These are phyloP conservation scores for Podospora appendiculata DNA, from an alignment of 495 filamentous ascomycete genomes.

Conservation along the genomic window DNA sequence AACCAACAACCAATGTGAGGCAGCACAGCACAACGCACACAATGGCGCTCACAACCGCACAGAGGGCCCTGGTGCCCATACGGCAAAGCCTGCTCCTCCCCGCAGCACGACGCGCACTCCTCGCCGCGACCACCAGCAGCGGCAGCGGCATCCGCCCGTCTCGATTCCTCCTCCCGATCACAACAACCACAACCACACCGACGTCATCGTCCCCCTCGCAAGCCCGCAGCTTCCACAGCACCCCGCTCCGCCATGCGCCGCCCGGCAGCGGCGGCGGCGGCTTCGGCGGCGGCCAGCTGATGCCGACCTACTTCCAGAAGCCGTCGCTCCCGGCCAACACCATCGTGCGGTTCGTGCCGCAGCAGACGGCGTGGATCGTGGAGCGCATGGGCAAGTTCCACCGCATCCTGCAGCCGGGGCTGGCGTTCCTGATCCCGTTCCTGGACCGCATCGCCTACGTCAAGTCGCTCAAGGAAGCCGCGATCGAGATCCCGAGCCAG, in stretches of 20 bases:
- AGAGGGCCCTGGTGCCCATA: constrained; percentile 22
- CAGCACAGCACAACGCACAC: not conserved
- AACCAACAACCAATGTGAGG: not conserved
- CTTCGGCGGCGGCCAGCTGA: constrained; percentile 23
- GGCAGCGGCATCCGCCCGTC: not conserved
- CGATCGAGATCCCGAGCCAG: constrained; percentile 90
- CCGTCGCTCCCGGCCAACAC: constrained; percentile 80
- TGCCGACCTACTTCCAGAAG: constrained; percentile 50
- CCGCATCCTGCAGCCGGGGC: constrained; percentile 81
- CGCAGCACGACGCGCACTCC: not conserved
- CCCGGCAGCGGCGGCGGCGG: constrained; percentile 7
- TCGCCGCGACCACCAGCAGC: constrained; percentile 10
- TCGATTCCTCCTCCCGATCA: not conserved
- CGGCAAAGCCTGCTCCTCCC: constrained; percentile 13
- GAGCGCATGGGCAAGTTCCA: constrained; percentile 98
- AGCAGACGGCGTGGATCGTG: constrained; percentile 98
- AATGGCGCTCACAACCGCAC: constrained; percentile 28
- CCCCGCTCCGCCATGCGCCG: constrained; percentile 6
- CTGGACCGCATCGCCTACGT: constrained; percentile 96
- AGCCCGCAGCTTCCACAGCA: constrained; percentile 24
- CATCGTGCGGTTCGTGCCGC: constrained; percentile 91
- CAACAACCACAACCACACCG: not conserved
- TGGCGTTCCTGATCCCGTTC: constrained; percentile 84
- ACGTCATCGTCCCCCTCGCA: not conserved
- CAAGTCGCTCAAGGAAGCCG: constrained; percentile 91